phyloP scores from a whole-genome alignment of 2,329 filamentous ascomycete genomes.

The Ophiostoma sp. region DNA sequence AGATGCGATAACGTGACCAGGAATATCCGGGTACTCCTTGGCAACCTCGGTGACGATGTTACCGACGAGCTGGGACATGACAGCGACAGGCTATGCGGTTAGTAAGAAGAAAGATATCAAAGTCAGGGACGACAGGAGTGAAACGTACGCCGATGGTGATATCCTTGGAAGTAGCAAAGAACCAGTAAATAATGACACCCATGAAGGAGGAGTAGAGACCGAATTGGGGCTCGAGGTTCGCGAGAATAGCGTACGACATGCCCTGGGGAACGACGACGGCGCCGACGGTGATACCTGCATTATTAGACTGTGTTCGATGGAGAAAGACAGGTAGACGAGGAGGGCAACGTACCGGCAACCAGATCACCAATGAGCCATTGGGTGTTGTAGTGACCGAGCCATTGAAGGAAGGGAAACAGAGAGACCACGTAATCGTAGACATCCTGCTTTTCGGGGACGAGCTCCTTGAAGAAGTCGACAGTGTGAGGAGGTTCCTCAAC shows the following conservation, averaged over 20 bases:
- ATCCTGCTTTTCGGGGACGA: slow-evolving; percentile 54
- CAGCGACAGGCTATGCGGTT: slow-evolving; percentile 63
- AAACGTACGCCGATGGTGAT: slow-evolving; percentile 83
- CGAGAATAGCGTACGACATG: slow-evolving; percentile 89
- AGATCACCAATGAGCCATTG: slow-evolving; percentile 87
- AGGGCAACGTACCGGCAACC: slow-evolving; percentile 58
- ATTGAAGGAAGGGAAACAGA: slow-evolving; percentile 83
- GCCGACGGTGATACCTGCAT: slow-evolving; percentile 49
- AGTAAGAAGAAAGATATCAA: slow-evolving; percentile 19
- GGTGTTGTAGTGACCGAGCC: slow-evolving; percentile 82
- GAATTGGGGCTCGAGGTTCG: slow-evolving; percentile 72
- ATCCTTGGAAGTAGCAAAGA: slow-evolving; percentile 96
- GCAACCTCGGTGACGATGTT: slow-evolving; percentile 66
- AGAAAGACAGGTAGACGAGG: slow-evolving; percentile 29
- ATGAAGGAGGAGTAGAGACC: slow-evolving; percentile 95
- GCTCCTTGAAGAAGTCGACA: slow-evolving; percentile 62
- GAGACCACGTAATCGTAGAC: slow-evolving; percentile 57
- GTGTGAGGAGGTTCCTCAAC: slow-evolving; percentile 75
- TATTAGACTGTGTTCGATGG: slow-evolving; percentile 3
- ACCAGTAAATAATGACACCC: slow-evolving; percentile 92
- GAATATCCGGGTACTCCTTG: slow-evolving; percentile 50
- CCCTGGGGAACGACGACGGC: slow-evolving; percentile 82
- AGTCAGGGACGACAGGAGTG: no score
- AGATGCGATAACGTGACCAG: slow-evolving; percentile 65
- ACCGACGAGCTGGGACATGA: slow-evolving; percentile 87